Evolutionary conservation across 495 filamentous ascomycete genomes (phyloP).

Genomic region (Aspergillus panamensis): DNA sequence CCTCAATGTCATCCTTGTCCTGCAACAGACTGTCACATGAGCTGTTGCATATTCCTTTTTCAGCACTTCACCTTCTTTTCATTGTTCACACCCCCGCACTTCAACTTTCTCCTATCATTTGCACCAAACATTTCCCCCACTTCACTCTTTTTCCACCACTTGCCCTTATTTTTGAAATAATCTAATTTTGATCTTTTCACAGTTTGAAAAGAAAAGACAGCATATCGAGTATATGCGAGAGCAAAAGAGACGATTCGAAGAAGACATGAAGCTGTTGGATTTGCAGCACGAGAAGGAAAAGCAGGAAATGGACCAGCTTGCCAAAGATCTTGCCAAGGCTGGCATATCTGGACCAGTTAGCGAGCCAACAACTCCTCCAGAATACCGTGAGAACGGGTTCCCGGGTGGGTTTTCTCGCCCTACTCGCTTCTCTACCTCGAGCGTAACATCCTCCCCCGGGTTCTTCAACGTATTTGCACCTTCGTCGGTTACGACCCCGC

Average conservation of each 20-base stretch:
- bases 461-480: slow-evolving; percentile 70
- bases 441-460: slow-evolving; percentile 74
- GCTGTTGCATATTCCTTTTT: neutral
- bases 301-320: slow-evolving; percentile 75
- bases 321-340: slow-evolving; percentile 65
- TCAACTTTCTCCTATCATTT: neutral
- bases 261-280: slow-evolving; percentile 82
- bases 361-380: slow-evolving; percentile 95
- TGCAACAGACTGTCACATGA: neutral
- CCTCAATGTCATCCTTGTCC: neutral
- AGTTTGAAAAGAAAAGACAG: slow-evolving; percentile 90
- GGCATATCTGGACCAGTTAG: slow-evolving; percentile 70
- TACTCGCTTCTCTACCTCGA: slow-evolving; percentile 79
- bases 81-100: neutral
- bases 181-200: slow-evolving; percentile 34
- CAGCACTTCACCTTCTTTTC: neutral
- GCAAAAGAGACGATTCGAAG: slow-evolving; percentile 79
- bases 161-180: slow-evolving; percentile 2
- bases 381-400: slow-evolving; percentile 75
- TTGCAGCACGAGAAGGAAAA: slow-evolving; percentile 76
- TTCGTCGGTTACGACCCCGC: slow-evolving; percentile 62
- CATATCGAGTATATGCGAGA: slow-evolving; percentile 84
- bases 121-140: too few species aligned
- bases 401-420: slow-evolving; percentile 70
- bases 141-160: neutral